phyloP scores from a whole-genome alignment of 2,329 filamentous ascomycete genomes.

The Talaromyces sp. region DNA sequence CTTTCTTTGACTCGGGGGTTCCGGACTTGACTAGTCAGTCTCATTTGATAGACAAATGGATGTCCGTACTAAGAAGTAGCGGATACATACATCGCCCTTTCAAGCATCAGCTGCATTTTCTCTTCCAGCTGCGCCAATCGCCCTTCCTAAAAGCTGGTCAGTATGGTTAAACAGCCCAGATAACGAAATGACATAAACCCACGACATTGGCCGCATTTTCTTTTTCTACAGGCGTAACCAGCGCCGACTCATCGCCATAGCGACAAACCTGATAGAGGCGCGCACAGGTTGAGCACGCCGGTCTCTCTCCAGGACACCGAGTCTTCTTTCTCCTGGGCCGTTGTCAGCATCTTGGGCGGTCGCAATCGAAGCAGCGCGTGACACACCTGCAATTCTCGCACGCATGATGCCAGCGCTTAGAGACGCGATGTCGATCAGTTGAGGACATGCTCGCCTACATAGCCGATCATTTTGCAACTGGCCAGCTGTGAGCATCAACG shows the following conservation, averaged over 20 bases:
- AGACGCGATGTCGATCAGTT: constrained; percentile 5
- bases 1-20: neutral
- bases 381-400: constrained; percentile 12
- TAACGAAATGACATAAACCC: neutral
- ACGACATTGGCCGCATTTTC: neutral
- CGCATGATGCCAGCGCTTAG: constrained; percentile 12
- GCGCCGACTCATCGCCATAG: constrained; percentile 6
- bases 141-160: constrained; percentile 5
- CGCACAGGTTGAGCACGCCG: constrained; percentile 18
- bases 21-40: neutral
- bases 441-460: constrained; percentile 9
- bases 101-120: constrained; percentile 14
- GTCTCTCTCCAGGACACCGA: constrained; percentile 20
- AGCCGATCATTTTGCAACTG: neutral
- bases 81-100: constrained; percentile 8
- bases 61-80: neutral
- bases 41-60: neutral
- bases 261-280: constrained; percentile 16
- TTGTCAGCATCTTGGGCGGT: constrained; percentile 1
- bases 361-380: constrained; percentile 12
- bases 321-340: constrained; percentile 17
- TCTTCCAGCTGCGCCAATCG: constrained; percentile 12
- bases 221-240: neutral
- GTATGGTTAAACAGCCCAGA: neutral
- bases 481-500: neutral